Evolutionary conservation across 2,329 filamentous ascomycete genomes (phyloP), one percentile per base, ranked within the genome.

Genomic region (Metarhizium rileyi): DNA sequence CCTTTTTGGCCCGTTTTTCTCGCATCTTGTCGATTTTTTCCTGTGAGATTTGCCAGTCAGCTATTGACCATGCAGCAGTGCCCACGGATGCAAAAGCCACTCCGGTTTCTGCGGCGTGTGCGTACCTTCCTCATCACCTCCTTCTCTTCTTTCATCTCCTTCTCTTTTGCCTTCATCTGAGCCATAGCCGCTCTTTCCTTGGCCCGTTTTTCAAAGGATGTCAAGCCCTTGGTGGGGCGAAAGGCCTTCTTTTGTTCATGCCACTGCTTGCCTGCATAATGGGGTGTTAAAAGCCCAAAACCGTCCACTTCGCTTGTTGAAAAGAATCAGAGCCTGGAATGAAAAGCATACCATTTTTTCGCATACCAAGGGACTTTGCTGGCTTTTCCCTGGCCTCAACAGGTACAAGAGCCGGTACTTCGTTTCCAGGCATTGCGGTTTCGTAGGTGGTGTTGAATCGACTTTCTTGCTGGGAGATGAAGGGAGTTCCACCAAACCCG

Each of bases 121-220:
- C 77, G 54, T 69, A 93, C 90, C 76, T 91, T 76, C 70, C 89
- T 79, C 67, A 86, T 85, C n/a, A 85, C 80, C 64, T 95, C 90
- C 70, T 95, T 96, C 72, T 96, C 93, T 0, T 90, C 87, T 73
- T 91, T 94, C 81, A 98, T 82, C 68, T 96, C 90, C 69, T 87
- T 90, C 71, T 97, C 93, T 63, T 89, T 90, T 33, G 89, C 87
- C 72, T 96, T 97, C 59, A 87, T 80, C n/a, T 87, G 81, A 12
- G 80, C 78, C 59, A 83, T 77, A 7, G 83, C 78, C 54, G 83
- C 79, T 47, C 89, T 81, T 53, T 83, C 77, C 58, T 84, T 83
- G 43, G 80, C 72, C 48, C 91, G 83, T 68, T 89, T 85, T 57
- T 84, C 83, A 66, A 86, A 97, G 1, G 88, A 82, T 3, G 81